Conservation (phyloP, 805 yeast genomes). For the Blastobotrys chiropterorum region DNA sequence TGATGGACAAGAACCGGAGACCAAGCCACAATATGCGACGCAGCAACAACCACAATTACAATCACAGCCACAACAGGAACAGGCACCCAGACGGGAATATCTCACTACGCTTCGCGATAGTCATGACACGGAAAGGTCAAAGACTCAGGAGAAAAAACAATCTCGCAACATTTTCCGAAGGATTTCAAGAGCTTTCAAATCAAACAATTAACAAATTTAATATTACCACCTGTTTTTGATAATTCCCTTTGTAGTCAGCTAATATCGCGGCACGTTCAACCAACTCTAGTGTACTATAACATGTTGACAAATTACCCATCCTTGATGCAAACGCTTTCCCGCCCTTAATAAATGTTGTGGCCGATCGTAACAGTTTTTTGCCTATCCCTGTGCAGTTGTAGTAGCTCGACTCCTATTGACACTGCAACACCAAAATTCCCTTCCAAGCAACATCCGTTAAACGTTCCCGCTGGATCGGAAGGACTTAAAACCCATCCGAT, state of each 20-base stretch:
- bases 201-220: not conserved
- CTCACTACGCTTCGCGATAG: not conserved
- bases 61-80: no score
- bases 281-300: not conserved
- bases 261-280: not conserved
- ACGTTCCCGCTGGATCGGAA: not conserved
- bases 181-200: not conserved
- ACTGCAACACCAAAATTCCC: constrained; percentile 3
- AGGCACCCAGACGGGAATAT: not conserved
- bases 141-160: not conserved
- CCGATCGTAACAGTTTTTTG: not conserved
- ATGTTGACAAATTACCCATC: not conserved
- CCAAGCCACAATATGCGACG: no score
- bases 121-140: not conserved
- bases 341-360: not conserved
- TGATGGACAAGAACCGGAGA: not conserved
- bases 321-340: not conserved
- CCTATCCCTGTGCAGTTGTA: not conserved
- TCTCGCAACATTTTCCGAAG: not conserved
- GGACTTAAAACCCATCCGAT: constrained; percentile 4
- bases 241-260: no score
- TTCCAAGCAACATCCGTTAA: constrained; percentile 2
- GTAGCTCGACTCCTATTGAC: constrained; percentile 4
- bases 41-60: no score
- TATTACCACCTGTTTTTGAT: no score